Percentiles rank a stretch among this genome's conserved stretches.
These are phyloP conservation scores for Lablab purpureus DNA, from an alignment of 306 rosid species.

Conservation along the genomic window DNA sequence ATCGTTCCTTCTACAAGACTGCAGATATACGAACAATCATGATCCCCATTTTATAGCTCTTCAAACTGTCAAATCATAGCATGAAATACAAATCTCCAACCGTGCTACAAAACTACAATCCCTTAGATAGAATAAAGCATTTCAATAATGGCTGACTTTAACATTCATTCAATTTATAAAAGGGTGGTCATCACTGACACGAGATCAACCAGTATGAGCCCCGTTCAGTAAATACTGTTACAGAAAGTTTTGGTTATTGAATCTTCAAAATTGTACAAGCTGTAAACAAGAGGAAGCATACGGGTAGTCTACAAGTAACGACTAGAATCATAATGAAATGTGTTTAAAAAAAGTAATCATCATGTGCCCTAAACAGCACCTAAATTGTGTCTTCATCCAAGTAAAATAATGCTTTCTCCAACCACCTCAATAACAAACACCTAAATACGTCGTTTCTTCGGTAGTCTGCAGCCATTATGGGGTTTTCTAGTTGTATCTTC, in stretches of 20 bases:
- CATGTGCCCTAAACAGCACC: slow-evolving; percentile 36
- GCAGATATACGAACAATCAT: neutral
- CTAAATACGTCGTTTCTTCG: slow-evolving; percentile 64
- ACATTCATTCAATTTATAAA: neutral
- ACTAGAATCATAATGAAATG: slow-evolving; percentile 33
- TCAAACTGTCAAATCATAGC: neutral
- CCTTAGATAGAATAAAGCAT: too few species aligned
- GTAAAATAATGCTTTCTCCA: neutral
- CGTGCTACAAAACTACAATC: too few species aligned
- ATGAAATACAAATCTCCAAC: neutral
- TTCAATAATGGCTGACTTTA: neutral
- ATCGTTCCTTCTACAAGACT: neutral
- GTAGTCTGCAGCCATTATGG: slow-evolving; percentile 76
- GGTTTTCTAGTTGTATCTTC: slow-evolving; percentile 79
- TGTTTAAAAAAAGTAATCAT: slow-evolving; percentile 8
- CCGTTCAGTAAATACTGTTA: slow-evolving; percentile 25
- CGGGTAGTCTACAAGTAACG: slow-evolving; percentile 5
- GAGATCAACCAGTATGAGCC: neutral
- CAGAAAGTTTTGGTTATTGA: slow-evolving; percentile 31
- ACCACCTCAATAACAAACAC: neutral
- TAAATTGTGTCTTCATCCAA: slow-evolving; percentile 17
- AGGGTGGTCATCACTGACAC: neutral
- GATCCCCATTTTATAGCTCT: neutral
- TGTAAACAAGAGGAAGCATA: slow-evolving; percentile 17
- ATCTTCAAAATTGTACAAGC: slow-evolving; percentile 31